Conservation (phyloP, 208 protist genomes). For the Crithidia expoeki region DNA sequence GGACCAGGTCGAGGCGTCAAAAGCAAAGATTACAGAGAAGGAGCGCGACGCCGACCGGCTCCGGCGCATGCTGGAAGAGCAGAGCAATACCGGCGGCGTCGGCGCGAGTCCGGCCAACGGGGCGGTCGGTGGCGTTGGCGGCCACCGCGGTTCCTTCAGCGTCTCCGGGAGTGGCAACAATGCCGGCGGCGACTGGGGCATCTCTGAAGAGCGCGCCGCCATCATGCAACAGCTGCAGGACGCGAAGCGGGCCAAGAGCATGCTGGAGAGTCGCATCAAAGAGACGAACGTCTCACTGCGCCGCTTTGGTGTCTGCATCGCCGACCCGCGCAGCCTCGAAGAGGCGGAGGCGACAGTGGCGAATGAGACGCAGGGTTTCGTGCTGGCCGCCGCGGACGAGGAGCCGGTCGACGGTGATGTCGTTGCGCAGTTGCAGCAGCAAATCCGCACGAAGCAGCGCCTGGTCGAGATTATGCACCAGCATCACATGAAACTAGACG, state of each 20-base stretch:
- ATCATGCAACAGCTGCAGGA: conserved; percentile 64
- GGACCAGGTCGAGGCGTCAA: conserved; percentile 72
- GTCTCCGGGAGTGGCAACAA: neutral
- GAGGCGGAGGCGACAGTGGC: conserved; percentile 14
- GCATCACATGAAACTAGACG: conserved; percentile 81
- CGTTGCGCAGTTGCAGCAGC: conserved; percentile 82
- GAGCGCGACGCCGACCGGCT: conserved; percentile 81
- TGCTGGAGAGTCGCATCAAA: conserved; percentile 70
- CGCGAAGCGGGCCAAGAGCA: conserved; percentile 47
- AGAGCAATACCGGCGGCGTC: conserved; percentile 1
- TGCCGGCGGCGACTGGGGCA: conserved; percentile 14
- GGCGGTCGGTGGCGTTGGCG: conserved; percentile 8
- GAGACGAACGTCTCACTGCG: conserved; percentile 85
- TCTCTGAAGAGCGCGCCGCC: conserved; percentile 35
- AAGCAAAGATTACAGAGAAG: conserved; percentile 58
- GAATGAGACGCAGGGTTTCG: conserved; percentile 59
- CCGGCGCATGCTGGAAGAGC: conserved; percentile 83
- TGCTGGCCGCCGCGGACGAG: conserved; percentile 74
- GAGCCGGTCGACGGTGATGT: conserved; percentile 74
- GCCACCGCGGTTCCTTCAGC: conserved; percentile 16
- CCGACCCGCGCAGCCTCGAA: conserved; percentile 44
- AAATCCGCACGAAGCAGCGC: conserved; percentile 87
- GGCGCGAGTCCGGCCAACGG: too few relatives aligned
- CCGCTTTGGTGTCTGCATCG: conserved; percentile 82
- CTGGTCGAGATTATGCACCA: conserved; percentile 85